A percentile compares a stretch with the other conserved stretches of the same genome.
These are phyloP conservation scores for Clitocybe nebularis DNA, from an alignment of 1,284 basidiomycete species.

Conservation along the genomic window DNA sequence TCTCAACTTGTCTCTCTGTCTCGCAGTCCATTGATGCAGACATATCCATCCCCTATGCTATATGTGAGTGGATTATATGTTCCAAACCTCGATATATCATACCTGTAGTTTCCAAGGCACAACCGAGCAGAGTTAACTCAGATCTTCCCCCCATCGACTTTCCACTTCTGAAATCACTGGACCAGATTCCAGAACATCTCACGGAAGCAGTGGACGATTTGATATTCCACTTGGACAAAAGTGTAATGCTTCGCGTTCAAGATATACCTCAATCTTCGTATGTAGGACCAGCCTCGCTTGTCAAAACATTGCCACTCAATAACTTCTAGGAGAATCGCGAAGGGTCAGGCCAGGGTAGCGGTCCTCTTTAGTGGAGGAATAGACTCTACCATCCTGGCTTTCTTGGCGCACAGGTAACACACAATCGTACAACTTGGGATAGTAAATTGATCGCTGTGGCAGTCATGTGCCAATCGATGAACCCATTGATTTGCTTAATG, in stretches of 20 bases:
- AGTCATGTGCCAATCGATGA: constrained; percentile 71
- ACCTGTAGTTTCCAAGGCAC: constrained; percentile 33
- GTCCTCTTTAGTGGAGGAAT: constrained; percentile 96
- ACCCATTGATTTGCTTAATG: constrained; percentile 92
- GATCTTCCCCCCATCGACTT: constrained; percentile 42
- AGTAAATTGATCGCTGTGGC: constrained; percentile 4
- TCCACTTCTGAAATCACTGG: constrained; percentile 32
- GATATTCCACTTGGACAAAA: constrained; percentile 49
- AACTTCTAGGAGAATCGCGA: constrained; percentile 7
- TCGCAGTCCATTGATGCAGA: constrained; percentile 18
- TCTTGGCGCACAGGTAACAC: constrained; percentile 67
- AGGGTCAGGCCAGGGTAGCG: constrained; percentile 61
- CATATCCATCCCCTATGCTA: constrained; percentile 4
- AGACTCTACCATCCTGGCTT: constrained; percentile 85
- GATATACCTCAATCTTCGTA: constrained; percentile 47
- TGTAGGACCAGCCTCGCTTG: no score
- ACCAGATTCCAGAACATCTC: constrained; percentile 44
- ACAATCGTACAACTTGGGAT: neutral
- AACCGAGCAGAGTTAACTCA: constrained; percentile 42
- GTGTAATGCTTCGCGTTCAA: constrained; percentile 58
- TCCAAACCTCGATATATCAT: constrained; percentile 1
- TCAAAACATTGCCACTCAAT: no score
- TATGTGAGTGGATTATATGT: constrained; percentile 23
- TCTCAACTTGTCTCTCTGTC: no score
- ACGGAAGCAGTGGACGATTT: constrained; percentile 45